Conservation (phyloP, 352 stramenopile species). For the Pythium dissotocum region DNA sequence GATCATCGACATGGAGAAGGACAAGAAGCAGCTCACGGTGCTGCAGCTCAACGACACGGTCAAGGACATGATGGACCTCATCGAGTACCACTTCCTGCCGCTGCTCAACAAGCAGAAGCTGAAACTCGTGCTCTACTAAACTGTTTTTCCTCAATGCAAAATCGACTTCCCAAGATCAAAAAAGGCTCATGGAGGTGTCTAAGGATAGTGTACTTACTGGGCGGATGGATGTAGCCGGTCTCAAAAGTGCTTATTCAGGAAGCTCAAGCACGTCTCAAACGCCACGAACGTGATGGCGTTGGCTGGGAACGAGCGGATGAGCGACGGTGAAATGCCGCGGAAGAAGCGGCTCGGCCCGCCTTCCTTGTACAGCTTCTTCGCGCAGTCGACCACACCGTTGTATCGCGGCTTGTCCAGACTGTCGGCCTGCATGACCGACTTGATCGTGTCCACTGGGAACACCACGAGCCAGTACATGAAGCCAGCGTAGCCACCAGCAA, state of each 20-base stretch:
- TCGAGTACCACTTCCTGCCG: conserved; percentile 78
- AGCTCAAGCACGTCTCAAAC: conserved; percentile 81
- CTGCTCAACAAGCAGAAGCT: conserved; percentile 60
- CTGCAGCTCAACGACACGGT: conserved; percentile 85
- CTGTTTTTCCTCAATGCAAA: conserved; percentile 12
- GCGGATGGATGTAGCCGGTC: neutral
- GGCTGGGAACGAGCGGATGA: conserved; percentile 74
- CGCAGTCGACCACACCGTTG: conserved; percentile 67
- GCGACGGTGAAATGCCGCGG: conserved; percentile 73
- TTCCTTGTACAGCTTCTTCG: conserved; percentile 65
- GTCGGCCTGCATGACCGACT: conserved; percentile 83
- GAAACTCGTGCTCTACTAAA: conserved; percentile 80
- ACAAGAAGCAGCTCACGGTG: conserved; percentile 86
- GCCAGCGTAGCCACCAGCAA: conserved; percentile 69
- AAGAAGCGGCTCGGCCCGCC: conserved; percentile 70
- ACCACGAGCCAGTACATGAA: conserved; percentile 87
- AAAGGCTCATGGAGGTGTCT: neutral
- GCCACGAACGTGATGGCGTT: conserved; percentile 87
- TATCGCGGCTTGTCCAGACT: conserved; percentile 72
- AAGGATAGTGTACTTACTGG: conserved; percentile 1
- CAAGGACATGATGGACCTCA: conserved; percentile 74
- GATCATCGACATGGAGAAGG: conserved; percentile 85
- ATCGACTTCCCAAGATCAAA: neutral
- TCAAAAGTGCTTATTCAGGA: conserved; percentile 73
- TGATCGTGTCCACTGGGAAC: conserved; percentile 83